These are phyloP conservation scores for Kodamaea sp. DNA, from an alignment of 1,139 yeast genomes.

Conservation along the genomic window DNA sequence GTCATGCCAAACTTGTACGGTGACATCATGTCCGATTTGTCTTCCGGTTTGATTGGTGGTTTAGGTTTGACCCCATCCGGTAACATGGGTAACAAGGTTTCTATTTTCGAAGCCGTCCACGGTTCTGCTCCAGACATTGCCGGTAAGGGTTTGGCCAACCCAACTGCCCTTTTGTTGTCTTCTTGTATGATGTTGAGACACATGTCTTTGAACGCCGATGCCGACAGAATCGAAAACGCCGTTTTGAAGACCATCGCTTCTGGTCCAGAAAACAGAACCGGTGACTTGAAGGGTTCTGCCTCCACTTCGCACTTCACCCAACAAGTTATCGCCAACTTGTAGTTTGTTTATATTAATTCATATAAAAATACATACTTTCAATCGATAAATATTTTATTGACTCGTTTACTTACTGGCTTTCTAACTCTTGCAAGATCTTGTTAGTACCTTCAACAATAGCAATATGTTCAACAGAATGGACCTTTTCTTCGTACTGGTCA, in stretches of 20 bases:
- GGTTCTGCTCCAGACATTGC: conserved; percentile 99
- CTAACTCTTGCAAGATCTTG: conserved; percentile 48
- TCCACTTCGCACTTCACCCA: conserved; percentile 85
- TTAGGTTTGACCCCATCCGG: conserved; percentile 98
- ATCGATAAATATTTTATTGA: too few relatives aligned
- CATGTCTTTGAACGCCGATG: conserved; percentile 81
- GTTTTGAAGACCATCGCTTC: conserved; percentile 92
- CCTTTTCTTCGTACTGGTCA: conserved; percentile 76
- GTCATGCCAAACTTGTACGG: conserved; percentile 99
- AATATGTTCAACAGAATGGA: conserved; percentile 79
- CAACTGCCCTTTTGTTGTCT: conserved; percentile 92
- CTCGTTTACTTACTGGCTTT: too few relatives aligned
- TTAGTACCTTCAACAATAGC: conserved; percentile 92
- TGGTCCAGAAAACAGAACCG: conserved; percentile 89
- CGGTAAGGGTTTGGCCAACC: conserved; percentile 97
- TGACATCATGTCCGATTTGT: conserved; percentile 95
- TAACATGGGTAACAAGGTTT: conserved; percentile 97
- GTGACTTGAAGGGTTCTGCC: conserved; percentile 93
- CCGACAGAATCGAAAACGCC: conserved; percentile 82
- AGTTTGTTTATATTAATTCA: conserved; percentile 11
- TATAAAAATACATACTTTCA: too few relatives aligned
- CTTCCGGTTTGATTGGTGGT: conserved; percentile 97
- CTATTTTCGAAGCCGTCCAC: conserved; percentile 98
- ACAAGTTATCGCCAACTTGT: conserved; percentile 50
- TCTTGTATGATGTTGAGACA: conserved; percentile 99